Evolutionary conservation across 2,329 filamentous ascomycete species (phyloP), one percentile per base, ranked within the genome.

Genomic region (Nemania diffusa): DNA sequence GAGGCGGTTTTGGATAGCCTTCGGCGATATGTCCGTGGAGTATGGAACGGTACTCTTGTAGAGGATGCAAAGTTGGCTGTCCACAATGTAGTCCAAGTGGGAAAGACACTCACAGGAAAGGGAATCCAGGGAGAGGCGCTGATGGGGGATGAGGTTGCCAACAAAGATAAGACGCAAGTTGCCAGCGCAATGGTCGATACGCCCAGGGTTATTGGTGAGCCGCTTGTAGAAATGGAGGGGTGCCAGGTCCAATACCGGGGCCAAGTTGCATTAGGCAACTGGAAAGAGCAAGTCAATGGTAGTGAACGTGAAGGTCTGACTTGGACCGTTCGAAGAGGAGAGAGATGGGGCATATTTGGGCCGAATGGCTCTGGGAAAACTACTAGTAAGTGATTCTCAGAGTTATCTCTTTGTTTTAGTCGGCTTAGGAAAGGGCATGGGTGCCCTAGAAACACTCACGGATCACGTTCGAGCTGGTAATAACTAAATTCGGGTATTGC

Each of bases 281-380:
- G 94, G 94, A 82, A 83, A 15, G 87, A 93, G 78, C 74, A 84
- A 1, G 77, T 85, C 13, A 73, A 86, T 3, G 86, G 86, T 0
- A 73, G 82, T 53, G 71, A 80, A 20, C 81, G 82, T 65, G 78
- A 86, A 1, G 95, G 95, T 0, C 82, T 98, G 5, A 86, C 91
- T 76, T 97, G 96, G 93, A 92, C 87, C 0, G 90, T 98, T 26
- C 88, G 89, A 44, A 88, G 91, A 58, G 94, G 95, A 26, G 90
- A 97, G 77, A 89, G 94, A 69, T 97, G 94, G 92, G 95, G 92
- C 2, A 87, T 98, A 20, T 96, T 99, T 75, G 96, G 96, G 0
- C 91, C 94, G 34, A 98, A 99, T 73, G 96, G 92, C 13, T 97
- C 93, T 0, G 96, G 96, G 20, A 99, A 99, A 82, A 99, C 96